Evolutionary conservation across 257 asterid genomes (phyloP).

Genomic region (Solanum piurae): DNA sequence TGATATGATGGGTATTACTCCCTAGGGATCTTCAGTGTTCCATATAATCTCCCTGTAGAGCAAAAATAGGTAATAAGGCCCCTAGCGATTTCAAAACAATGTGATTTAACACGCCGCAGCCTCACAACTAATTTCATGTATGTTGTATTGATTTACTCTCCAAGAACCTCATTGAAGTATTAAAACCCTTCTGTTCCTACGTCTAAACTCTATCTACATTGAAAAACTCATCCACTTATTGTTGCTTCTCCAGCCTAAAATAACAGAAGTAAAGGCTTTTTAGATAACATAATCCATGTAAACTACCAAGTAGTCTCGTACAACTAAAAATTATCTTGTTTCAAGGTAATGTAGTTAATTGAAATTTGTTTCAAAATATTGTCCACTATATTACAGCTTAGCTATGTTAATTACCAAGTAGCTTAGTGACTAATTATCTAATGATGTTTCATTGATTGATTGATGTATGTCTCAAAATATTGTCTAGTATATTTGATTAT

Average conservation of each 20-base stretch:
- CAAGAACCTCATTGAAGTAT: not conserved
- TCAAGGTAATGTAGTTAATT: not conserved
- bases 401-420: not conserved
- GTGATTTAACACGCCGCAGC: not conserved
- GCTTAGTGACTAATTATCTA: not conserved
- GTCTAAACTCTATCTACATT: not conserved
- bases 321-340: not conserved
- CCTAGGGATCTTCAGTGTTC: not conserved
- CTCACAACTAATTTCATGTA: not conserved
- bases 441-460: not conserved
- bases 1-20: not conserved
- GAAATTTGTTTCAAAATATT: not conserved
- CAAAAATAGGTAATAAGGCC: not conserved
- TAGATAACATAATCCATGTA: not conserved
- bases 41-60: not conserved
- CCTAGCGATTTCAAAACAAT: not conserved
- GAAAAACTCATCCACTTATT: not conserved
- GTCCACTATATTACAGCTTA: not conserved
- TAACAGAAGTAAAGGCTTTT: not conserved
- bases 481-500: not conserved
- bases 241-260: not conserved
- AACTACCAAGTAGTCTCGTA: not conserved
- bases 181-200: not conserved
- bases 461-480: not conserved
- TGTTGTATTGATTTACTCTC: not conserved